Evolutionary conservation across 257 asterid species (phyloP).

Genomic region (Perilla frutescens): DNA sequence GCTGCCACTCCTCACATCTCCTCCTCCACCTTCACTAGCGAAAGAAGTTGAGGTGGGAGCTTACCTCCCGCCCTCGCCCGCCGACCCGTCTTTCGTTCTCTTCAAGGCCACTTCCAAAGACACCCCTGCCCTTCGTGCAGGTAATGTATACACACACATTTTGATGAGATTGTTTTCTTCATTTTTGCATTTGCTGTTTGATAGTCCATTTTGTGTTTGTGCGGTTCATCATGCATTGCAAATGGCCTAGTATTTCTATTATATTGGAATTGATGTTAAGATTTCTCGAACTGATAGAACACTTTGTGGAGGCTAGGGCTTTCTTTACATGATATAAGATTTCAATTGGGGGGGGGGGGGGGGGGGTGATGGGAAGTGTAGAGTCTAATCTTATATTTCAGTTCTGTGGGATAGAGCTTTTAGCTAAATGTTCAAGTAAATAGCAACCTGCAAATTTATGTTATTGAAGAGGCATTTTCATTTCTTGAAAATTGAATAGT

Average conservation of each 20-base stretch:
- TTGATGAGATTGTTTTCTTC: background rate
- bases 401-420: background rate
- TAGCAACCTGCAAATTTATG: too few relatives aligned
- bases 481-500: background rate
- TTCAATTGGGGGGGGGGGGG: too few relatives aligned
- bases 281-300: too few relatives aligned
- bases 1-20: conserved; percentile 48
- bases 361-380: too few relatives aligned
- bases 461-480: background rate
- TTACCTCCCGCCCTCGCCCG: conserved; percentile 75
- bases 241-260: too few relatives aligned
- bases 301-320: too few relatives aligned
- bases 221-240: too few relatives aligned
- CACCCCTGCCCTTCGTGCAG: conserved; percentile 99
- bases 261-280: too few relatives aligned
- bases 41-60: conserved; percentile 89
- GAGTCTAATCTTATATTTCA: too few relatives aligned
- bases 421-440: background rate
- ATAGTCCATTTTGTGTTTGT: conserved; percentile 7
- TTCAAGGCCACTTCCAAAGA: conserved; percentile 83
- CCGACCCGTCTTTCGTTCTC: conserved; percentile 81
- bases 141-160: conserved; percentile 41
- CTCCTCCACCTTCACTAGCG: conserved; percentile 60
- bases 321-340: too few relatives aligned
- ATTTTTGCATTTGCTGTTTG: conserved; percentile 14